Evolutionary conservation across 805 yeast genomes (phyloP).

Genomic region (Yarrowia sp.): DNA sequence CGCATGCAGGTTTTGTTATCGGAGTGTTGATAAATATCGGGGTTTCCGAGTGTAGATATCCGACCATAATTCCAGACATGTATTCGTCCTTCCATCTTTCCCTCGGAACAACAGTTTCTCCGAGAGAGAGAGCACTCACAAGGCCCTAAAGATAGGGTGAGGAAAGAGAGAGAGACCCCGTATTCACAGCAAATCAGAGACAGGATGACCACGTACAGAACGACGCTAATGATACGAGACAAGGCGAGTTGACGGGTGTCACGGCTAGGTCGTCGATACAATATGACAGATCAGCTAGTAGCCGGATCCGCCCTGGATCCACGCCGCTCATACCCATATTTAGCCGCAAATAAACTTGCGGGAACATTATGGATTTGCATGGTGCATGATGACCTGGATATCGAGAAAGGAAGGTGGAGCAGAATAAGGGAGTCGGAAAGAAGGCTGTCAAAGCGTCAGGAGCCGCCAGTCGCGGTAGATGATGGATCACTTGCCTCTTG

Average conservation of each 20-base stretch:
- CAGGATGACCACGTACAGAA: neutral
- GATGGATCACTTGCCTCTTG: no score
- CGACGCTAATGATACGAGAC: conserved; percentile 3
- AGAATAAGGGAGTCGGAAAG: no score
- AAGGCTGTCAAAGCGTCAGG: neutral
- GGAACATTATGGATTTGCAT: conserved; percentile 17
- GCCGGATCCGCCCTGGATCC: neutral
- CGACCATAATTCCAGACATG: no score
- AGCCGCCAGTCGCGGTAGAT: no score
- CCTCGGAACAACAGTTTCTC: conserved; percentile 18
- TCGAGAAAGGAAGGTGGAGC: neutral
- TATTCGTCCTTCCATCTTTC: neutral
- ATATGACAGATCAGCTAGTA: neutral
- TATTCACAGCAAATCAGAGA: neutral
- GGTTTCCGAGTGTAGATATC: no score
- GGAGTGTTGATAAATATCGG: neutral
- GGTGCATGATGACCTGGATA: conserved; percentile 6
- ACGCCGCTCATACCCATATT: neutral
- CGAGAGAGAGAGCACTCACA: neutral
- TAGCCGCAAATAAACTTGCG: conserved; percentile 33
- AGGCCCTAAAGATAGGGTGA: neutral
- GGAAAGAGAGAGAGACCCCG: neutral
- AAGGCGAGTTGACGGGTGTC: neutral
- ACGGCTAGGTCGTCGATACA: neutral
- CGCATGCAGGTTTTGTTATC: neutral